Evolutionary conservation across 208 protist species (phyloP).

Genomic region (Crithidia fasciculata): DNA sequence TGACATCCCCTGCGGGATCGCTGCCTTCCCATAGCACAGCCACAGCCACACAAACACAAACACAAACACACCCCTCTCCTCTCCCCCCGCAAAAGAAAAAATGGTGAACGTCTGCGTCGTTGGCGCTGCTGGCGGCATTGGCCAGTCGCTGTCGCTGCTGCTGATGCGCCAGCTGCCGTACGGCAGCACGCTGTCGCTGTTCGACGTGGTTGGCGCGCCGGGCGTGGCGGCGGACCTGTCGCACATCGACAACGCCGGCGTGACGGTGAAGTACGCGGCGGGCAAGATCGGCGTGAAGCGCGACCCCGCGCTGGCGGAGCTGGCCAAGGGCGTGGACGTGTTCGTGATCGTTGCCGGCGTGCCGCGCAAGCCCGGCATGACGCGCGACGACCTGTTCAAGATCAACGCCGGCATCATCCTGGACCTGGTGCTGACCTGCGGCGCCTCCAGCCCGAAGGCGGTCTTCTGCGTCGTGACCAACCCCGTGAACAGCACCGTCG

Average conservation of each 20-base stretch:
- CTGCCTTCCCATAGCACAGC: too few species aligned
- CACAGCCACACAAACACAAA: too few species aligned
- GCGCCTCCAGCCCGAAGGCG: constrained; percentile 87
- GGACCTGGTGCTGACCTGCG: constrained; percentile 89
- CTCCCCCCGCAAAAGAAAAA: constrained; percentile 6
- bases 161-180: constrained; percentile 76
- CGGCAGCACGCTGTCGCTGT: constrained; percentile 90
- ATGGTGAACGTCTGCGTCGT: constrained; percentile 91
- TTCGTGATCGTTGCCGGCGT: constrained; percentile 96
- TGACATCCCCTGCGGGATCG: background rate
- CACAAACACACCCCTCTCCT: constrained; percentile 6
- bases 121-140: constrained; percentile 89
- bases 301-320: constrained; percentile 60
- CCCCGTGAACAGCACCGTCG: constrained; percentile 97
- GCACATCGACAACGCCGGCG: constrained; percentile 84
- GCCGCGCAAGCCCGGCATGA: constrained; percentile 97
- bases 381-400: constrained; percentile 97
- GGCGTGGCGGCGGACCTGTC: constrained; percentile 95
- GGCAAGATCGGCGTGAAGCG: constrained; percentile 76
- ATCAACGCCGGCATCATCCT: constrained; percentile 95
- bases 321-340: constrained; percentile 86
- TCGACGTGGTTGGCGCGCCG: constrained; percentile 89
- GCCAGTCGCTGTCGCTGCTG: constrained; percentile 89
- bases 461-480: constrained; percentile 95
- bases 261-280: constrained; percentile 79